A percentile compares a stretch with the other conserved stretches of the same genome.
These are phyloP conservation scores for Scheffersomyces titani DNA, from an alignment of 1,139 yeast genomes.

Conservation along the genomic window DNA sequence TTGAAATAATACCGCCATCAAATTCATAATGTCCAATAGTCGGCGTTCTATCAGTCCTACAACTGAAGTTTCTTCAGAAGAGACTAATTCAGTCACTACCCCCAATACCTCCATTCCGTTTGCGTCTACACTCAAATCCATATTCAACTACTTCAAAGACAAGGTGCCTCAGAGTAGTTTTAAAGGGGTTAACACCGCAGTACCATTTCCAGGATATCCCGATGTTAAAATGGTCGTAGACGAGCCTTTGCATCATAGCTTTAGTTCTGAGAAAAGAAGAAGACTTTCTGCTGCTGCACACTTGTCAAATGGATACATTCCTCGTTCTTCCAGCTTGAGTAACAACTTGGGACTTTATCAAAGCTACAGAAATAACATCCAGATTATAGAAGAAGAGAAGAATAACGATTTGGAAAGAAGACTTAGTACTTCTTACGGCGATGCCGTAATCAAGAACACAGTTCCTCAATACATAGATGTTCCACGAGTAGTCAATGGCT, in stretches of 20 bases:
- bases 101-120: background rate
- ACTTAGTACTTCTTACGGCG: slow-evolving; percentile 25
- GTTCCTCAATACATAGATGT: slow-evolving; percentile 4
- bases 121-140: background rate
- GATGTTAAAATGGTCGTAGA: slow-evolving; percentile 9
- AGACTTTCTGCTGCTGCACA: slow-evolving; percentile 29
- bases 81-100: background rate
- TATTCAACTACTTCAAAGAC: background rate
- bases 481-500: background rate
- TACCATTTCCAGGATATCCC: slow-evolving; percentile 2
- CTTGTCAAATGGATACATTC: slow-evolving; percentile 22
- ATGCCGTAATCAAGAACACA: slow-evolving; percentile 19
- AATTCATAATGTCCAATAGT: background rate
- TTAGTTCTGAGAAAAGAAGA: slow-evolving; percentile 31
- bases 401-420: slow-evolving; percentile 34
- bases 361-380: slow-evolving; percentile 23
- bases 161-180: background rate
- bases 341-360: slow-evolving; percentile 26
- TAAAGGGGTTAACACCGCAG: background rate
- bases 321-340: slow-evolving; percentile 27
- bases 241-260: slow-evolving; percentile 21
- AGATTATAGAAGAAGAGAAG: slow-evolving; percentile 26
- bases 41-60: background rate
- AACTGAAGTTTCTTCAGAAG: background rate
- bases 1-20: background rate